Conservation (phyloP, 768 basidiomycete genomes). For the Lactarius hengduanensis region DNA sequence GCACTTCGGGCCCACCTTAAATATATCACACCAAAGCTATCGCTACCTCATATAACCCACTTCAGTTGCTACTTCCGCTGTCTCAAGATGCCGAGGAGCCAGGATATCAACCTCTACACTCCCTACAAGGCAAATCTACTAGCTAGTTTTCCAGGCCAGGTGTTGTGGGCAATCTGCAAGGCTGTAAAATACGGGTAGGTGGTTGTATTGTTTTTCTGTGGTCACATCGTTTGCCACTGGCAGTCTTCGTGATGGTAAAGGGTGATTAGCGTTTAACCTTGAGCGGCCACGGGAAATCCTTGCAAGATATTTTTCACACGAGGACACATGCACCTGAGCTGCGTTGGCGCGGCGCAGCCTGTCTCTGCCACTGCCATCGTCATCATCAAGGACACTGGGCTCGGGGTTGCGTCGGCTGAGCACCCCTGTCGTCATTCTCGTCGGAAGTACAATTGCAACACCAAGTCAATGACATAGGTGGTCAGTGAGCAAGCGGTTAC, state of each 20-base stretch:
- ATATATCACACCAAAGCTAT: neutral
- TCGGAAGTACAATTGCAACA: no score
- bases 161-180: neutral
- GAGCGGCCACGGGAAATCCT: constrained; percentile 16
- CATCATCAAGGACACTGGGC: no score
- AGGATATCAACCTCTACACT: neutral
- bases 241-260: neutral
- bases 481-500: no score
- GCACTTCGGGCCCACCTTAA: neutral
- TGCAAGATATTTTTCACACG: no score
- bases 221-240: neutral
- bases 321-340: no score
- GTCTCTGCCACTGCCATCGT: no score
- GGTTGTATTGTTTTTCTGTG: neutral
- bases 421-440: no score
- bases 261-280: neutral
- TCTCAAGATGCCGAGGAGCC: neutral
- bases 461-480: no score
- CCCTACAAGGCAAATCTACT: neutral
- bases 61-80: neutral
- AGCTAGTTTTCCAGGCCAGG: neutral
- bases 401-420: no score
- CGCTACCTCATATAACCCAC: neutral
- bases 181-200: neutral
- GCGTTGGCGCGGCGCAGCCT: no score